Percentiles rank a stretch among this genome's conserved stretches.
Conservation (phyloP, 2,329 filamentous ascomycete species). For the Botrytis tulipae region DNA sequence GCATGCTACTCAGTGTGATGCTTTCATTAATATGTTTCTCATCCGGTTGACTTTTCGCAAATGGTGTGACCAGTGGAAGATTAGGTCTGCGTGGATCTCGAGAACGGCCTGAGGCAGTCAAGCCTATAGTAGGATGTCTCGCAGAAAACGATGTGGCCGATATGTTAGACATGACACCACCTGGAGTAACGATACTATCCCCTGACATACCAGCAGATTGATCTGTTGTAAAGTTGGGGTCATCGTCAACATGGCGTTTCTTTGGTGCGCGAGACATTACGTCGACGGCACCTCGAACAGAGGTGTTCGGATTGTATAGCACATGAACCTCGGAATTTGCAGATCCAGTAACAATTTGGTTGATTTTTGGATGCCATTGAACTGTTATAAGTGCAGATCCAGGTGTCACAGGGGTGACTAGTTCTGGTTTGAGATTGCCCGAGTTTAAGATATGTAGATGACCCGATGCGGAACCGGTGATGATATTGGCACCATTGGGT, state of each 20-base stretch:
- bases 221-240: conserved; percentile 82
- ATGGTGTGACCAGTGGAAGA: conserved; percentile 80
- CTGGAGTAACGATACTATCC: conserved; percentile 74
- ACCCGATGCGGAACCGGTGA: conserved; percentile 84
- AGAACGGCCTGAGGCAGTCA: conserved; percentile 74
- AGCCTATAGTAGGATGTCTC: conserved; percentile 66
- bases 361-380: conserved; percentile 90
- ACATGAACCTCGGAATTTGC: conserved; percentile 87
- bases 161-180: conserved; percentile 55
- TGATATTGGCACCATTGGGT: conserved; percentile 76
- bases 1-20: conserved; percentile 86
- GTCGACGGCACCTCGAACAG: conserved; percentile 75
- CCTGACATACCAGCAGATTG: conserved; percentile 76
- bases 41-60: conserved; percentile 86
- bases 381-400: conserved; percentile 79
- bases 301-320: conserved; percentile 85
- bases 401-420: conserved; percentile 85
- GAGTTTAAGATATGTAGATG: conserved; percentile 92
- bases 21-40: conserved; percentile 84
- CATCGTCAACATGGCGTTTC: conserved; percentile 92
- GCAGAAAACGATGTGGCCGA: conserved; percentile 49
- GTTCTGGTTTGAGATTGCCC: conserved; percentile 80
- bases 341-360: conserved; percentile 93
- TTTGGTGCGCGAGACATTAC: conserved; percentile 94
- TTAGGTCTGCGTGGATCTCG: conserved; percentile 83